Evolutionary conservation across 805 yeast species (phyloP), one percentile per base, ranked within the genome.

Genomic region (Cyberlindnera misumaiensis): DNA sequence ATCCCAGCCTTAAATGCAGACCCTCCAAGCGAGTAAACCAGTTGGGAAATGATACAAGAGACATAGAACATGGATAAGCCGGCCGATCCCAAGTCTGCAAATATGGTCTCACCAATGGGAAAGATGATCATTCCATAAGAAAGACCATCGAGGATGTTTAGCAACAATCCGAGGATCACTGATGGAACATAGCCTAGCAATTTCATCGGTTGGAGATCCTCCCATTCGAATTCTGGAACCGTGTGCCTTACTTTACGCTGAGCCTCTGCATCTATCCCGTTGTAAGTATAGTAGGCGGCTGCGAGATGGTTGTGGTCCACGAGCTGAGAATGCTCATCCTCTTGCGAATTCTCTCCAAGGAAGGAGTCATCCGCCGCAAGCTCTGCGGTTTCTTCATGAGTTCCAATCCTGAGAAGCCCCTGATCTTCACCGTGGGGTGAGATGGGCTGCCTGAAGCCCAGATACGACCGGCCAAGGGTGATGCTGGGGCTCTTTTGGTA

Each of bases 101-200:
- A 93, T 0, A 82, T 57, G 1, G 88, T 73, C 45, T 82, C 88
- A 28, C 94, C 82, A 27, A 89, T 72, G 0, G 98, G 98, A 63
- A 93, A 93, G 68, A 93, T 77, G 56, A 93, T 93, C 97, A 93
- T 89, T 35, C 98, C 98, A 58, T 93, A 93, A 0, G 96, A 86
- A 35, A 93, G 68, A 0, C 95, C 98, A 59, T 93, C 98, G 35
- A 93, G 70, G 32, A 93, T 82, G 56, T 93, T 93, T 32, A 93
- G 67, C 32, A 93, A 62, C 0, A 87, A 67, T 1, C 98, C 98
- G 30, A 93, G 62, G 29, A 88, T 72, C 4, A 89, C 96, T 0
- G 95, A 81, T 0, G 98, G 97, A 22, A 64, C 40, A 40, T 63
- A 63, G 0, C 48, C 34, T 4, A 51, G 15, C 4, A 51, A 22